Evolutionary conservation across 1,284 basidiomycete species (phyloP).

Genomic region (Tilletia caries): DNA sequence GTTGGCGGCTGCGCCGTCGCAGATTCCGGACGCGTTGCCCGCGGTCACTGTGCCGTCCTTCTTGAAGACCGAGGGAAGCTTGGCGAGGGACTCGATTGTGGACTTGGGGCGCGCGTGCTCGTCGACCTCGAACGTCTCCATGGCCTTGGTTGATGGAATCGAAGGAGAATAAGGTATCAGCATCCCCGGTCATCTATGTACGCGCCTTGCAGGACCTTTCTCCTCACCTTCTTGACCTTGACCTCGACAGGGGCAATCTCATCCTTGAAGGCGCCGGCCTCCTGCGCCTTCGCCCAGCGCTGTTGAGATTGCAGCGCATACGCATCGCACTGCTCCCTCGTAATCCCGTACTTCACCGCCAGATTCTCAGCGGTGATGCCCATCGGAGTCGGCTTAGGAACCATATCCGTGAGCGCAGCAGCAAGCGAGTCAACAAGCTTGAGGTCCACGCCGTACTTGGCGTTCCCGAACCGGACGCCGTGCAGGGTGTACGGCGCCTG

Average conservation of each 20-base stretch:
- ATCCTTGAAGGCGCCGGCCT: slow-evolving; percentile 56
- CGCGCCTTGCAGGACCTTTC: neutral
- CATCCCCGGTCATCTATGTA: neutral
- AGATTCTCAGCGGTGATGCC: slow-evolving; percentile 76
- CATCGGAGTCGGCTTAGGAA: slow-evolving; percentile 59
- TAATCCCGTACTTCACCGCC: slow-evolving; percentile 78
- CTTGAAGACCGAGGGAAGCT: slow-evolving; percentile 82
- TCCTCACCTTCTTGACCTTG: slow-evolving; percentile 45
- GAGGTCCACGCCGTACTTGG: slow-evolving; percentile 59
- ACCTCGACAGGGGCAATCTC: slow-evolving; percentile 55
- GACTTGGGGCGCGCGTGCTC: slow-evolving; percentile 69
- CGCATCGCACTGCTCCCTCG: slow-evolving; percentile 76
- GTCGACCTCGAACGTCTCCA: slow-evolving; percentile 53
- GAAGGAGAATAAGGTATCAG: neutral
- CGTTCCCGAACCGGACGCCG: slow-evolving; percentile 54
- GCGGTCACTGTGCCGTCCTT: slow-evolving; percentile 85
- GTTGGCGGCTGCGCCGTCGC: slow-evolving; percentile 94
- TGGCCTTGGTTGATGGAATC: slow-evolving; percentile 16
- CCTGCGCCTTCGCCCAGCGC: slow-evolving; percentile 56
- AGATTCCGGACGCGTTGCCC: slow-evolving; percentile 91
- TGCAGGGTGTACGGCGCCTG: slow-evolving; percentile 66
- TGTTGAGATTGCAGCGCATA: slow-evolving; percentile 55
- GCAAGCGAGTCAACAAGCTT: slow-evolving; percentile 62
- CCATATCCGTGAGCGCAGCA: slow-evolving; percentile 59
- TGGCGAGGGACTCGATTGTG: slow-evolving; percentile 84